Conservation (phyloP, 305 asterid genomes). For the Fraxinus angustifolia region DNA sequence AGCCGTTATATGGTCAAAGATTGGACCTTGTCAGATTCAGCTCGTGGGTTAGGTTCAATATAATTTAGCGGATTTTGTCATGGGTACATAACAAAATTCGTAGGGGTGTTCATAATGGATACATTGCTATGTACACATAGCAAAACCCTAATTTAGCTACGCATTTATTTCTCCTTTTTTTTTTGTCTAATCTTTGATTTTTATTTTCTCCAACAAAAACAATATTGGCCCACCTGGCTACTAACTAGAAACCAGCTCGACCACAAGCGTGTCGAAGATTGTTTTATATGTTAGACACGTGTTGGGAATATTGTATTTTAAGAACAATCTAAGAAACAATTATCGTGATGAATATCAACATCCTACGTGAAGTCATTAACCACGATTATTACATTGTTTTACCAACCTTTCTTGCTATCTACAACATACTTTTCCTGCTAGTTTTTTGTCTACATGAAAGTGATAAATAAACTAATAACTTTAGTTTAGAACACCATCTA, state of each 20-base stretch:
- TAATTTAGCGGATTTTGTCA: too few relatives aligned
- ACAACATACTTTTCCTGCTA: neutral
- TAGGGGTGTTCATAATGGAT: too few relatives aligned
- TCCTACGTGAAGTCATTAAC: neutral
- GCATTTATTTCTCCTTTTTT: neutral
- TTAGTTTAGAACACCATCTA: neutral
- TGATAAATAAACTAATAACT: neutral
- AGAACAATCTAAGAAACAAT: neutral
- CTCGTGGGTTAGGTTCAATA: neutral
- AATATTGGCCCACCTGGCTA: neutral
- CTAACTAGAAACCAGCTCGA: neutral
- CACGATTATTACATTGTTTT: neutral
- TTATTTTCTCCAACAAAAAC: neutral
- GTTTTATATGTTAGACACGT: neutral
- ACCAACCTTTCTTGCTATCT: neutral
- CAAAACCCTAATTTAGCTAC: neutral
- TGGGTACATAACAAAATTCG: too few relatives aligned
- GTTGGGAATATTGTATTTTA: neutral
- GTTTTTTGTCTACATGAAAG: neutral
- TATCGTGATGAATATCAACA: neutral
- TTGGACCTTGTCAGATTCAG: conserved; percentile 17
- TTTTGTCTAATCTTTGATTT: too few relatives aligned
- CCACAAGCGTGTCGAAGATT: neutral
- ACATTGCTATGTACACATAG: too few relatives aligned
- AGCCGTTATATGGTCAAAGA: conserved; percentile 47